Conservation (phyloP, 371 early-diverging fungal species). For the Conidiobolus coronatus region DNA sequence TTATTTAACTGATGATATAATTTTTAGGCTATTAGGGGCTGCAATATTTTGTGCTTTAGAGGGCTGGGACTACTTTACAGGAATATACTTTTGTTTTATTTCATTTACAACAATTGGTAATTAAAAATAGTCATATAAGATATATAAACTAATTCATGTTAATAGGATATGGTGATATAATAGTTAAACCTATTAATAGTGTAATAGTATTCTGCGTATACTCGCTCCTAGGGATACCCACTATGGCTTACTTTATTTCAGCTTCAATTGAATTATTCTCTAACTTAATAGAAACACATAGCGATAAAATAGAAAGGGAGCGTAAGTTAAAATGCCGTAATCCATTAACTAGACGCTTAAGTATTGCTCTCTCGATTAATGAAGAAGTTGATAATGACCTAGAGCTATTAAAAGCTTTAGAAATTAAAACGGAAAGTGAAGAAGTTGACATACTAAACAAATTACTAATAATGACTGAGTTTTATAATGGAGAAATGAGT, state of each 20-base stretch:
- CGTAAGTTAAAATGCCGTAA: background rate
- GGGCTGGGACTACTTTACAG: conserved; percentile 3
- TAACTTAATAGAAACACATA: background rate
- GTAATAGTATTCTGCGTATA: conserved; percentile 1
- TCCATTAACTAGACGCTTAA: background rate
- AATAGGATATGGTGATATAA: conserved; percentile 1
- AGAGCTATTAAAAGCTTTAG: too few species aligned
- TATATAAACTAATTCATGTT: too few species aligned
- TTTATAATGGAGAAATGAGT: too few species aligned
- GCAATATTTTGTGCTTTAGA: conserved; percentile 2
- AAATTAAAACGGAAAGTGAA: too few species aligned
- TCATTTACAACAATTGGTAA: conserved; percentile 5
- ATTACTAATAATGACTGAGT: too few species aligned
- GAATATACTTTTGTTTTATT: conserved; percentile 5
- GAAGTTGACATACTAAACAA: too few species aligned
- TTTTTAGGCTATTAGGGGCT: conserved; percentile 2
- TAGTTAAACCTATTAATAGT: background rate
- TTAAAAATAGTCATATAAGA: too few species aligned
- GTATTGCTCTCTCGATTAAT: too few species aligned
- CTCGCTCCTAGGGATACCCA: background rate
- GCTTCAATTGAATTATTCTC: background rate
- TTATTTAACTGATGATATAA: background rate
- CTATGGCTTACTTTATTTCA: conserved; percentile 4
- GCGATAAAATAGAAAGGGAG: background rate
- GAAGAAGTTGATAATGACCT: too few species aligned